A percentile compares a stretch with the other conserved stretches of the same genome.
Conservation (phyloP, 1,284 basidiomycete genomes). For the Cystobasidium sp. region DNA sequence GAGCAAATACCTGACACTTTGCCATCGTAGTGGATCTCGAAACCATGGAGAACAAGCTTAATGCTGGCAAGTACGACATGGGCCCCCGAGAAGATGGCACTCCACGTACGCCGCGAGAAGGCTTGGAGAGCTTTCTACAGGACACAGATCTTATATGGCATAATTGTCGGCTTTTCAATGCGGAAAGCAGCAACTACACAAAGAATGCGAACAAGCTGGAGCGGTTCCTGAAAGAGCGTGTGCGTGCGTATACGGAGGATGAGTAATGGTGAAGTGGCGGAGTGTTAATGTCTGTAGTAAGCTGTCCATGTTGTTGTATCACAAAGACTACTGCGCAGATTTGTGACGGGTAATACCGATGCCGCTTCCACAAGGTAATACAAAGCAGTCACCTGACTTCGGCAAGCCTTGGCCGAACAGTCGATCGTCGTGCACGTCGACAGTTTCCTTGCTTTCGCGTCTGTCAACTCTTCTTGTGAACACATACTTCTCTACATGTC, state of each 20-base stretch:
- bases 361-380: neutral
- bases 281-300: neutral
- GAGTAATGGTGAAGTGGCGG: neutral
- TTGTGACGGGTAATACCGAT: neutral
- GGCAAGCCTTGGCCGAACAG: neutral
- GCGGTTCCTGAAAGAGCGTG: constrained; percentile 55
- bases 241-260: constrained; percentile 39
- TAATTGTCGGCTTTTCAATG: constrained; percentile 91
- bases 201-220: constrained; percentile 86
- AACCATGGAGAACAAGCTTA: constrained; percentile 92
- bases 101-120: constrained; percentile 47
- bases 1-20: neutral
- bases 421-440: neutral
- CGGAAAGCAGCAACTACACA: constrained; percentile 79
- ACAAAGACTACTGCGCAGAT: neutral
- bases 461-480: neutral
- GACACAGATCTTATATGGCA: constrained; percentile 72
- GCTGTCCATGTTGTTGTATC: constrained; percentile 5
- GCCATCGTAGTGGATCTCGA: constrained; percentile 72
- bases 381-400: neutral
- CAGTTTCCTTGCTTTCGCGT: neutral
- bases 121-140: constrained; percentile 25
- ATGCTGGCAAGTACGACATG: constrained; percentile 72
- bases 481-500: constrained; percentile 1
- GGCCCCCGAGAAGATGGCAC: constrained; percentile 77